Evolutionary conservation across 2,329 filamentous ascomycete genomes (phyloP).

Genomic region (Botryotinia globosa): DNA sequence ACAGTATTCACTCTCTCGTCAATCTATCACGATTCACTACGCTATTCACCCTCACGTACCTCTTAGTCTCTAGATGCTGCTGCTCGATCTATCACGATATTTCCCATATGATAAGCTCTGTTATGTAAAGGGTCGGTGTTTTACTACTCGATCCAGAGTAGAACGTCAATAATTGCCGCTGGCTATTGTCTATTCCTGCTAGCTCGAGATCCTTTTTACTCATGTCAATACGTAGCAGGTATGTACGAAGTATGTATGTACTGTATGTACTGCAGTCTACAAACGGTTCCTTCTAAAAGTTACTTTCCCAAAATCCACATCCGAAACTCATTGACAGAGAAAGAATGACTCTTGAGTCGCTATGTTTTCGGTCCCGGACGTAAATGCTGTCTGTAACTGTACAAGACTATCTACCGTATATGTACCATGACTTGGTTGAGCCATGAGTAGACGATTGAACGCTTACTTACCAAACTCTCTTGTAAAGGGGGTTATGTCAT

Average conservation of each 20-base stretch:
- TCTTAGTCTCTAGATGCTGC: not conserved
- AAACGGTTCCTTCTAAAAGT: not conserved
- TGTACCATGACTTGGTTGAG: conserved; percentile 3
- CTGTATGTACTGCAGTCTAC: not conserved
- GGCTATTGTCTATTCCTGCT: not conserved
- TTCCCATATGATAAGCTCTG: not conserved
- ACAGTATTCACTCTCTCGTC: not conserved
- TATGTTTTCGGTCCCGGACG: not conserved
- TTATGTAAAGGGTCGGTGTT: not conserved
- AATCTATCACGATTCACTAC: not conserved
- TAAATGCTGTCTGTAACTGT: not conserved
- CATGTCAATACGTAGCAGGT: not conserved
- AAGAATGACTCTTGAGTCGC: not conserved
- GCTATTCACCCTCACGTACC: not conserved
- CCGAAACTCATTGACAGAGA: not conserved
- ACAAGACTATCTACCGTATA: not conserved
- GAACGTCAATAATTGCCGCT: not conserved
- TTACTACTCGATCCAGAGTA: not conserved
- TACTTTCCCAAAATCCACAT: not conserved
- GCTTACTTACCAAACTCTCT: not conserved
- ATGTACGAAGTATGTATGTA: not conserved
- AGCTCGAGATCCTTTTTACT: not conserved
- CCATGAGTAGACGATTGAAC: not conserved
- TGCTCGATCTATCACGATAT: not conserved
- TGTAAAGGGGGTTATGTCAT: conserved; percentile 10